Percentiles rank a stretch among this genome's conserved stretches.
phyloP scores from a whole-genome alignment of 805 yeast genomes.

The Myxozyma nipponensis region DNA sequence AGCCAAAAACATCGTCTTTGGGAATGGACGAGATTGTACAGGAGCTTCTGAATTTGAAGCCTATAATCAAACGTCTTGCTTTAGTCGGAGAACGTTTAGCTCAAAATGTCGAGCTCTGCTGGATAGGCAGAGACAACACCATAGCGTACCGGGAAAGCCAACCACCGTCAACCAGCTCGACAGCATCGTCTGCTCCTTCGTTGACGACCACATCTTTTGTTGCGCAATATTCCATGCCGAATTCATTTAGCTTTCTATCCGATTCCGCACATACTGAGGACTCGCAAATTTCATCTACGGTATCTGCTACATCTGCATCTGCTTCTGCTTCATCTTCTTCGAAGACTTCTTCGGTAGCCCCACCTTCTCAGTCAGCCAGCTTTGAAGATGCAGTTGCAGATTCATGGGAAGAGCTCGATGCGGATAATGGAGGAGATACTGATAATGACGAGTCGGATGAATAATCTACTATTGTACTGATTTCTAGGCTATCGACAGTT shows the following conservation, averaged over 20 bases:
- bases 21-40: slow-evolving; percentile 14
- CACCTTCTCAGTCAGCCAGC: too few relatives aligned
- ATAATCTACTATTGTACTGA: too few relatives aligned
- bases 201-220: neutral
- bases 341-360: too few relatives aligned
- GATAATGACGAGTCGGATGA: neutral
- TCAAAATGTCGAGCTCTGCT: slow-evolving; percentile 18
- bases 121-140: slow-evolving; percentile 22
- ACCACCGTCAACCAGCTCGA: neutral
- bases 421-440: slow-evolving; percentile 8
- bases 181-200: neutral
- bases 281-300: too few relatives aligned
- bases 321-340: too few relatives aligned
- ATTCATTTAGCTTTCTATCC: neutral
- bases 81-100: slow-evolving; percentile 9
- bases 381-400: slow-evolving; percentile 21
- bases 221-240: neutral
- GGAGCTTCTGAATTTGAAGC: slow-evolving; percentile 18
- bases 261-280: too few relatives aligned
- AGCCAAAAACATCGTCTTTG: slow-evolving; percentile 8
- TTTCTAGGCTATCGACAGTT: too few relatives aligned
- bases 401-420: slow-evolving; percentile 27
- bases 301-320: too few relatives aligned
- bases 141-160: slow-evolving; percentile 21
- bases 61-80: slow-evolving; percentile 6